Percentiles rank a stretch among this genome's conserved stretches.
phyloP scores from a whole-genome alignment of 106 monocot genomes.

The Ottelia alismoides region DNA sequence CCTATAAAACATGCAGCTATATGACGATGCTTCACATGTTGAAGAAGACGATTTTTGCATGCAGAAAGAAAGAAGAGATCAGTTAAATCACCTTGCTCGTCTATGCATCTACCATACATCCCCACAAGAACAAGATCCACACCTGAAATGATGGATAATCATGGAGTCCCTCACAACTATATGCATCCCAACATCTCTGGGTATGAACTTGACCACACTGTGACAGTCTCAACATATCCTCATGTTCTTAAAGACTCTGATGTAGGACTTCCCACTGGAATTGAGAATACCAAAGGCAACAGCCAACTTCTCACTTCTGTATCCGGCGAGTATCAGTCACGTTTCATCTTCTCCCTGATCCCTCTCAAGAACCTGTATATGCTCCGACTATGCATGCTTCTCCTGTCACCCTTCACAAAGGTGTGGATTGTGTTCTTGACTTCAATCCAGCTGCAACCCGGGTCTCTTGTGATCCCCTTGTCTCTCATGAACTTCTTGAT shows the following conservation, averaged over 20 bases:
- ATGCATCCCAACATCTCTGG: constrained; percentile 5
- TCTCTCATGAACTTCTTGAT: constrained; percentile 50
- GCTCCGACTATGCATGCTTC: constrained; percentile 13
- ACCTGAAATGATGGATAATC: constrained; percentile 31
- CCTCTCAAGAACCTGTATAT: constrained; percentile 32
- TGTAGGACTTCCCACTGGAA: constrained; percentile 21
- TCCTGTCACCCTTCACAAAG: constrained; percentile 51
- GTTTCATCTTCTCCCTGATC: constrained; percentile 33
- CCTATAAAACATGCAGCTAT: too few species aligned
- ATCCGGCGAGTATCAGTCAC: constrained; percentile 29
- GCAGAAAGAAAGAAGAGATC: too few species aligned
- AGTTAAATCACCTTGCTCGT: too few species aligned
- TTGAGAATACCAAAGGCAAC: constrained; percentile 48
- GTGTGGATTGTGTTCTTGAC: constrained; percentile 32
- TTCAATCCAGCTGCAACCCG: constrained; percentile 68
- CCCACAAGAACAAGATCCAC: constrained; percentile 30
- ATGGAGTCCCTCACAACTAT: constrained; percentile 23
- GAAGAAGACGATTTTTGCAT: too few species aligned
- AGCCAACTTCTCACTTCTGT: constrained; percentile 54
- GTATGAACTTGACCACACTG: constrained; percentile 20
- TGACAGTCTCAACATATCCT: constrained; percentile 61
- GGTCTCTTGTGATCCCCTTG: constrained; percentile 31
- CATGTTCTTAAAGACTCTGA: constrained; percentile 62
- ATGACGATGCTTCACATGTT: too few species aligned
- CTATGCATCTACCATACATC: constrained; percentile 42